Evolutionary conservation across 352 stramenopile genomes (phyloP).

Genomic region (Phytophthora uliginosa): DNA sequence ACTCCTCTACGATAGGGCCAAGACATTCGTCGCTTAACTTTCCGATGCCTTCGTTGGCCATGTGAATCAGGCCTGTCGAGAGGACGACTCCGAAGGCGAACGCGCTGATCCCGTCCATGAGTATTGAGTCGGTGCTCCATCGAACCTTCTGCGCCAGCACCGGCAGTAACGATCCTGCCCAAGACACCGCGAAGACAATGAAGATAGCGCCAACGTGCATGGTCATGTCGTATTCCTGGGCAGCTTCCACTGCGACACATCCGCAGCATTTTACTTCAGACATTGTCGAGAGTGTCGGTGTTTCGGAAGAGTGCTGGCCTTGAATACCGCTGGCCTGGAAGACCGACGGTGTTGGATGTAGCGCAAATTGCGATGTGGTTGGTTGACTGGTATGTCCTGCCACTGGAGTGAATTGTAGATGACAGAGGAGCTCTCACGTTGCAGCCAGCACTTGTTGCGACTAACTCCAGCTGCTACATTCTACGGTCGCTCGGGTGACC

Average conservation of each 20-base stretch:
- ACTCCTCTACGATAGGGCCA: slow-evolving; percentile 50
- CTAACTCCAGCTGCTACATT: neutral
- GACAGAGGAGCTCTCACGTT: neutral
- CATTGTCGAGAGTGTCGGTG: neutral
- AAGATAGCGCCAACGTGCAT: slow-evolving; percentile 56
- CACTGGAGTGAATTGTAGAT: neutral
- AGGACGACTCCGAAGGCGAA: slow-evolving; percentile 73
- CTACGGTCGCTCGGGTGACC: neutral
- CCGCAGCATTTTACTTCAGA: slow-evolving; percentile 10
- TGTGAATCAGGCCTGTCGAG: slow-evolving; percentile 72
- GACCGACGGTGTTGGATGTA: neutral
- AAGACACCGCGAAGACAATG: slow-evolving; percentile 54
- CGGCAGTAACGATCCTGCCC: slow-evolving; percentile 42
- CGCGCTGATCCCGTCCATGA: slow-evolving; percentile 53
- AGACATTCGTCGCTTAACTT: slow-evolving; percentile 62
- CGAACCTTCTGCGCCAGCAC: slow-evolving; percentile 41
- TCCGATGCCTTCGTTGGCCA: slow-evolving; percentile 62
- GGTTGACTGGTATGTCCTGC: neutral
- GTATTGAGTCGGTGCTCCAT: slow-evolving; percentile 26
- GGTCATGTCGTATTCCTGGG: slow-evolving; percentile 31
- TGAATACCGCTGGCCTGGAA: neutral
- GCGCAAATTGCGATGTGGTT: neutral
- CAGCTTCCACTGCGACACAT: neutral
- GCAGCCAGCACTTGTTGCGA: neutral
- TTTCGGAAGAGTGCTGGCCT: neutral